Evolutionary conservation across 345 rosid species (phyloP), one percentile per base, ranked within the genome.

Genomic region (Hibiscus mutabilis): DNA sequence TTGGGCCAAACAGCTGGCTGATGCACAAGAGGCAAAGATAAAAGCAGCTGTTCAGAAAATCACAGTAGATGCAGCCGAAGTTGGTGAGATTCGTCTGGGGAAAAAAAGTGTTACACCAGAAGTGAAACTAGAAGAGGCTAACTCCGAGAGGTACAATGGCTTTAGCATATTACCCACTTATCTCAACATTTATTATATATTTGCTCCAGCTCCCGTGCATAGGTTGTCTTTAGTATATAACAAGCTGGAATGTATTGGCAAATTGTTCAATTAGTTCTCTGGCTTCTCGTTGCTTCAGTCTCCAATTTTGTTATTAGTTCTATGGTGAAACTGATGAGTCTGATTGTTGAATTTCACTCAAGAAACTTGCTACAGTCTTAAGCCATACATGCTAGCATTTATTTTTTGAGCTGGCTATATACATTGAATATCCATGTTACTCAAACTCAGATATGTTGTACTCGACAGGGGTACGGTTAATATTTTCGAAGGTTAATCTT

Each of bases 1-100:
- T 24, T 44, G 69, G 69, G 49, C 69, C 33, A 15, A 65, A 65
- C 33, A 65, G 69, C 5, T 65, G 13, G 69, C 53, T 42, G 19
- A 65, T 42, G 19, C 10, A 65, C 69, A 65, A 12, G 69, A 65
- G 35, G 55, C 33, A 66, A 66, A 8, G 55, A 66, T 66, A 13
- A 66, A 44, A 66, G 69, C 12, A 14, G 35, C 21, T 24, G 69
- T 15, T 22, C 15, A 46, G 55, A 14, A 24, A n/a, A 66, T 47
- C 53, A 14, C 56, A 14, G 55, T 2, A 25, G 31, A 10, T 66
- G 60, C 31, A 1, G 16, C 60, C 2, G 60, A 22, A 57, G 31
- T 57, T 57, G 0, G 25, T 24, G 33, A 44, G 7, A 44, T 66
- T 66, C 35, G 24, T 46, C 24, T 14, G 44, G 69, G 69, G 19